A percentile compares a stretch with the other conserved stretches of the same genome.
These are phyloP conservation scores for Kockovaella imperatae DNA, from an alignment of 768 basidiomycete genomes.

Conservation along the genomic window DNA sequence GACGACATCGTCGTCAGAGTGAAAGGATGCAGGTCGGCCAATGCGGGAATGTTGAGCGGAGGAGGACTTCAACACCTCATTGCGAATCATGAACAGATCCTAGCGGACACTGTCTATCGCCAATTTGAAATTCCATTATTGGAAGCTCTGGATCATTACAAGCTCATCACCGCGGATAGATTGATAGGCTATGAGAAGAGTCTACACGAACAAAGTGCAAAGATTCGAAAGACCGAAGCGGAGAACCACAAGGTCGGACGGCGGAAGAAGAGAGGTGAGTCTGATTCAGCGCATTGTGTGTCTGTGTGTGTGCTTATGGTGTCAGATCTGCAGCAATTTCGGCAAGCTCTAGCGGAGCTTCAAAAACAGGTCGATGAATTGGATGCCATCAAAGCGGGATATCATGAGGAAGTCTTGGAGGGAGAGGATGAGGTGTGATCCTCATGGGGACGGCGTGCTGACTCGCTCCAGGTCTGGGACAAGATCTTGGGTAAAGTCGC, in stretches of 20 bases:
- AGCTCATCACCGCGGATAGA: slow-evolving; percentile 52
- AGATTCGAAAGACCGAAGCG: slow-evolving; percentile 77
- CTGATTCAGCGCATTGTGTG: neutral
- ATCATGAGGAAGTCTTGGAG: slow-evolving; percentile 79
- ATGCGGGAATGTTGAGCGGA: slow-evolving; percentile 66
- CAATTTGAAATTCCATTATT: slow-evolving; percentile 82
- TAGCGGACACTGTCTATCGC: slow-evolving; percentile 76
- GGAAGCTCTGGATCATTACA: slow-evolving; percentile 76
- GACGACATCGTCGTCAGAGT: no score
- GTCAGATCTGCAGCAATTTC: slow-evolving; percentile 76
- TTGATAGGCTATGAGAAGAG: slow-evolving; percentile 74
- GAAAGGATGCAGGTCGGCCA: slow-evolving; percentile 46
- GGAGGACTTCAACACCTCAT: slow-evolving; percentile 85
- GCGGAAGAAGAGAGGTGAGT: slow-evolving; percentile 71
- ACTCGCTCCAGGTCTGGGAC: slow-evolving; percentile 60
- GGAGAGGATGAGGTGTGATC: slow-evolving; percentile 70
- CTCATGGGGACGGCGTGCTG: neutral
- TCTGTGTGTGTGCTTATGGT: neutral
- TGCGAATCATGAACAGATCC: slow-evolving; percentile 83
- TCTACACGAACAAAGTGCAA: slow-evolving; percentile 70
- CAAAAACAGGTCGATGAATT: slow-evolving; percentile 87
- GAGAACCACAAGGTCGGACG: slow-evolving; percentile 61
- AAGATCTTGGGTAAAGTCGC: slow-evolving; percentile 80
- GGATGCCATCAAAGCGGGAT: slow-evolving; percentile 71
- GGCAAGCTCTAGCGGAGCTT: slow-evolving; percentile 69